phyloP scores from a whole-genome alignment of 2,329 filamentous ascomycete species.

The Neopestalotiopsis sp. region DNA sequence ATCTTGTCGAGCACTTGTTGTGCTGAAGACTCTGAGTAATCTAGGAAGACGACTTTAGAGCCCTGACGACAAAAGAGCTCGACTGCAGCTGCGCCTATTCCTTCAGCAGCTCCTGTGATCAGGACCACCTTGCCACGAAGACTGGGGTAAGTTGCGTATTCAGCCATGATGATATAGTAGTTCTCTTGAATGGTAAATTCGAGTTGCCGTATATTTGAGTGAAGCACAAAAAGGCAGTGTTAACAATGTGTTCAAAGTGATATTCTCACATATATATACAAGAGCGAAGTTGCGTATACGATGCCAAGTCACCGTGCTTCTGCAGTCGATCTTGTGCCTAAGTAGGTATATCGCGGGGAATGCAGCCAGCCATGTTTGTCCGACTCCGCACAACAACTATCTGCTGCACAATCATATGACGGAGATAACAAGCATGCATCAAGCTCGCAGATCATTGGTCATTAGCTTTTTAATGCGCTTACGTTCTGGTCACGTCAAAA shows the following conservation, averaged over 20 bases:
- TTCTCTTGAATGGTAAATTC: neutral
- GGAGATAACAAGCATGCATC: neutral
- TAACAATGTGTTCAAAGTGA: neutral
- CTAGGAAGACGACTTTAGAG: constrained; percentile 49
- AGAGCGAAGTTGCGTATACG: neutral
- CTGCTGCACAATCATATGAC: neutral
- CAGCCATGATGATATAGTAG: constrained; percentile 12
- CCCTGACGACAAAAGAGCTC: constrained; percentile 50
- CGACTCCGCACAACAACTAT: neutral
- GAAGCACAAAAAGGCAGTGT: neutral
- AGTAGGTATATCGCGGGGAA: neutral
- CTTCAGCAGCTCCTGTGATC: constrained; percentile 51
- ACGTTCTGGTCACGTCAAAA: neutral
- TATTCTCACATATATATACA: neutral
- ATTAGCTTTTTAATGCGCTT: neutral
- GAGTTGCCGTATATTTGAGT: neutral
- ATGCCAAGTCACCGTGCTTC: neutral
- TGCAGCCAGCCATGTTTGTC: neutral
- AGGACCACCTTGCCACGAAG: constrained; percentile 45
- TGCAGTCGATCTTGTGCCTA: neutral
- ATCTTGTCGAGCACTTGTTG: constrained; percentile 34
- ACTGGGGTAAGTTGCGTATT: constrained; percentile 47
- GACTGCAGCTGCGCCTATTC: constrained; percentile 50
- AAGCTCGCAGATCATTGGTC: neutral
- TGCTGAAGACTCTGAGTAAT: constrained; percentile 41